A percentile compares a stretch with the other conserved stretches of the same genome.
phyloP scores from a whole-genome alignment of 768 basidiomycete genomes.

The Mycena capillaripes region DNA sequence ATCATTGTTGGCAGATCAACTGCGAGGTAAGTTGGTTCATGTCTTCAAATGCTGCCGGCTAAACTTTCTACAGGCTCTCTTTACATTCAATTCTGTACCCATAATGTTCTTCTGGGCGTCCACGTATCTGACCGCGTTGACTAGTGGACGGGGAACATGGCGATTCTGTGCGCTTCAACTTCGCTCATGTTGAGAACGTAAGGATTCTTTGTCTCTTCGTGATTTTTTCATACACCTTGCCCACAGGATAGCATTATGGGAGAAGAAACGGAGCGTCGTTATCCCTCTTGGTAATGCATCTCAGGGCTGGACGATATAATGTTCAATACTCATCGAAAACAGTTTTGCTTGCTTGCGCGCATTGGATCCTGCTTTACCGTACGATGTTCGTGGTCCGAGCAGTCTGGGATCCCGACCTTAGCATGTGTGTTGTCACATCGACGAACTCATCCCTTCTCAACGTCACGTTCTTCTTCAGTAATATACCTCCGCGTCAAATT shows the following conservation, averaged over 20 bases:
- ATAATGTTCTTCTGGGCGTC: slow-evolving; percentile 1
- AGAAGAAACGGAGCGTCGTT: slow-evolving; percentile 66
- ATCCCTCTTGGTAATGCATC: slow-evolving; percentile 53
- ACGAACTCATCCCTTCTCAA: slow-evolving; percentile 72
- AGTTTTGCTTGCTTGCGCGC: slow-evolving; percentile 70
- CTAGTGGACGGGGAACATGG: slow-evolving; percentile 76
- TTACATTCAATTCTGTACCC: slow-evolving; percentile 76
- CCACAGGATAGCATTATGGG: slow-evolving; percentile 78
- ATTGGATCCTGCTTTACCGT: slow-evolving; percentile 78
- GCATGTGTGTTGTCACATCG: slow-evolving; percentile 64
- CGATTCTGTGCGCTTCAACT: slow-evolving; percentile 75
- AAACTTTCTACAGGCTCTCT: slow-evolving; percentile 62
- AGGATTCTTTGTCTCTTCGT: slow-evolving; percentile 34
- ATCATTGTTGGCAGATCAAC: slow-evolving; percentile 60
- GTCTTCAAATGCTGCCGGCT: not conserved
- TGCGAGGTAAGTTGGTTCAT: slow-evolving; percentile 61
- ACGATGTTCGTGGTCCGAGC: slow-evolving; percentile 79
- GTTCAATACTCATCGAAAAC: no score
- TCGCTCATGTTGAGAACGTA: slow-evolving; percentile 81
- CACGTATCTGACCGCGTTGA: not conserved
- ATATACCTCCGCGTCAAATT: not conserved
- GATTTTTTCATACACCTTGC: slow-evolving; percentile 10
- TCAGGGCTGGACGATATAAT: no score
- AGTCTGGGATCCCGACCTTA: slow-evolving; percentile 57
- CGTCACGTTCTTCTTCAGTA: slow-evolving; percentile 79